These are phyloP conservation scores for Aureobasidium vineae DNA, from an alignment of 2,329 filamentous ascomycete genomes.

Conservation along the genomic window DNA sequence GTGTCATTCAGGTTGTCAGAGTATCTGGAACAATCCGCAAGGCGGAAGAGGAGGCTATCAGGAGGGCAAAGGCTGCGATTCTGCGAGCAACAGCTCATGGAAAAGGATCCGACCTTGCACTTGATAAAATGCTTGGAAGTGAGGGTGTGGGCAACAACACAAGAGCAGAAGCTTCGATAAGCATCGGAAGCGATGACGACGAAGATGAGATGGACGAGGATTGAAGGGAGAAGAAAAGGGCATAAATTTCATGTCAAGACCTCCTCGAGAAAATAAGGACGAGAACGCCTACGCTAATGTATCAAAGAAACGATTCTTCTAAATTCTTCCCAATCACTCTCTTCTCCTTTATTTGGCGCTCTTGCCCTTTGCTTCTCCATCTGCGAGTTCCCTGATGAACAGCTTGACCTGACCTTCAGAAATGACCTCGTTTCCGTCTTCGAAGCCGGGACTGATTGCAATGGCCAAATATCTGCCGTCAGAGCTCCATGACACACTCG, in stretches of 20 bases:
- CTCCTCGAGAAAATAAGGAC: neutral
- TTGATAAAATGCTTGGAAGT: conserved; percentile 40
- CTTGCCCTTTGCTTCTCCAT: conserved; percentile 86
- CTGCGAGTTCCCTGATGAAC: conserved; percentile 77
- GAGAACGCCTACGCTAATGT: conserved; percentile 28
- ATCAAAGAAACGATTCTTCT: conserved; percentile 8
- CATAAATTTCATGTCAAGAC: conserved; percentile 5
- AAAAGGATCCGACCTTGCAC: conserved; percentile 34
- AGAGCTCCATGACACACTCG: conserved; percentile 70
- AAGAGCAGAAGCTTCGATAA: conserved; percentile 27
- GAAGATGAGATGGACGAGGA: conserved; percentile 46
- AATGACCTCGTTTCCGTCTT: conserved; percentile 81
- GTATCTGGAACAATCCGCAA: conserved; percentile 94
- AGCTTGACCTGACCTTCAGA: conserved; percentile 68
- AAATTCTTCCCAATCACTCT: neutral
- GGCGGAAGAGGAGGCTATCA: conserved; percentile 84
- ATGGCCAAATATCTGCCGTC: conserved; percentile 78
- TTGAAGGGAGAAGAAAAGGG: conserved; percentile 24
- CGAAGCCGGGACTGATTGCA: conserved; percentile 80
- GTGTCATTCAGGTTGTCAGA: conserved; percentile 78
- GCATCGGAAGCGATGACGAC: conserved; percentile 49
- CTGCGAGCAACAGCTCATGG: conserved; percentile 57
- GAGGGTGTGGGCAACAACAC: neutral
- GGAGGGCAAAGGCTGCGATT: conserved; percentile 69
- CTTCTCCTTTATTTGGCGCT: conserved; percentile 55